Evolutionary conservation across 441 rosid genomes (phyloP).

Genomic region (Jatropha podagrica): DNA sequence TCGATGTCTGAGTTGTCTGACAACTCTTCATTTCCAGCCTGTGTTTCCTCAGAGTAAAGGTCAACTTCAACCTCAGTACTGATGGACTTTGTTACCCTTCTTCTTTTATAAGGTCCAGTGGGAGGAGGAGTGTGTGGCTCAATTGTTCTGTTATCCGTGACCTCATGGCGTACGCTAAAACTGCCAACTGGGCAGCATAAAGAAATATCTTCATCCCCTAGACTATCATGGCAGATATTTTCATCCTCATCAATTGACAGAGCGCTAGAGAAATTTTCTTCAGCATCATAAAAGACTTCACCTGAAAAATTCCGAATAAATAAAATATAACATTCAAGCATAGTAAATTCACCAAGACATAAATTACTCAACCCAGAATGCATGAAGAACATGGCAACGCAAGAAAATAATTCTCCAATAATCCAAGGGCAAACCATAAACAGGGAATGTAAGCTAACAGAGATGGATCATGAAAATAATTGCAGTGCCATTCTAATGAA

Average conservation of each 20-base stretch:
- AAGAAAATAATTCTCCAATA: background rate
- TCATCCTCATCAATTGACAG: constrained; percentile 35
- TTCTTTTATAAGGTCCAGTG: constrained; percentile 71
- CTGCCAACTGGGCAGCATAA: constrained; percentile 39
- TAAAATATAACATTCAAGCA: background rate
- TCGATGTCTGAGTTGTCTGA: constrained; percentile 37
- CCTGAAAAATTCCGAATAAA: constrained; percentile 45
- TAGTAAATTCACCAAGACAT: background rate
- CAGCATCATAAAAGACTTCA: constrained; percentile 77
- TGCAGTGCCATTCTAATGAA: background rate
- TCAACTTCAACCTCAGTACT: constrained; percentile 54
- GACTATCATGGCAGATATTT: constrained; percentile 25
- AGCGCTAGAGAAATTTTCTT: constrained; percentile 46
- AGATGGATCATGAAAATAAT: background rate
- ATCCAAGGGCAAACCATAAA: background rate
- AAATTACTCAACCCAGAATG: background rate
- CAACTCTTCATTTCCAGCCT: constrained; percentile 35
- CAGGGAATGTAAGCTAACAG: background rate
- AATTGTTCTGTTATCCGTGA: constrained; percentile 27
- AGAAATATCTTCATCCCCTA: constrained; percentile 38
- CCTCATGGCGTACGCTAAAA: constrained; percentile 37
- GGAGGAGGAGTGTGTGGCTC: constrained; percentile 67
- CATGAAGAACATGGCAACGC: background rate
- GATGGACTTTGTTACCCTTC: constrained; percentile 49
- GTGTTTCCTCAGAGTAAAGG: constrained; percentile 61